phyloP scores from a whole-genome alignment of 2,329 filamentous ascomycete species.

The Dothidotthia symphoricarpi region DNA sequence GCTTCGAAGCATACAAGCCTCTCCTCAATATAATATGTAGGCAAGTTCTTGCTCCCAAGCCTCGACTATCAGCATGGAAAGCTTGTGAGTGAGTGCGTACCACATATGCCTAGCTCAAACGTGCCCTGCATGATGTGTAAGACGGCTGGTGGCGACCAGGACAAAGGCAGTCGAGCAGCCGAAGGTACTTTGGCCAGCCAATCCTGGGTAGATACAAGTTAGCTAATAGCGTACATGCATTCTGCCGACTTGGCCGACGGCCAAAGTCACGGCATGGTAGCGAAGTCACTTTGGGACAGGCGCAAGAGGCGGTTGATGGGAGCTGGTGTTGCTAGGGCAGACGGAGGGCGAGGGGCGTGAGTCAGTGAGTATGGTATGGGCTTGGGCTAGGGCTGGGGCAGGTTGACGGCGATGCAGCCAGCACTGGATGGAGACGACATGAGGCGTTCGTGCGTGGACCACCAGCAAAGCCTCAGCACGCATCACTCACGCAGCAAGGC shows the following conservation, averaged over 20 bases:
- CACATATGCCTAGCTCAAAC: background rate
- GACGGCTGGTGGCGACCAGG: constrained; percentile 20
- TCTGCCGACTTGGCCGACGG: constrained; percentile 30
- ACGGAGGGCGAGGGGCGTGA: background rate
- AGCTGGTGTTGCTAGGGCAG: constrained; percentile 2
- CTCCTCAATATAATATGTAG: constrained; percentile 7
- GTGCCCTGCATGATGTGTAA: constrained; percentile 2
- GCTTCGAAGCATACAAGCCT: too few relatives aligned
- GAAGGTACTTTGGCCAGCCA: constrained; percentile 24
- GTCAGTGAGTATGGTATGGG: background rate
- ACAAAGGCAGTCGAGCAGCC: constrained; percentile 27
- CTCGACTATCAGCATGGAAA: constrained; percentile 1
- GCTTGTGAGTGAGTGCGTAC: constrained; percentile 1
- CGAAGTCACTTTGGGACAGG: constrained; percentile 3
- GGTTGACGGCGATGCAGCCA: background rate
- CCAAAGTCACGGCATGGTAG: constrained; percentile 6
- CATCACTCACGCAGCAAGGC: too few relatives aligned
- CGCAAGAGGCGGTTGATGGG: constrained; percentile 1
- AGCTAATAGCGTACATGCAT: constrained; percentile 19
- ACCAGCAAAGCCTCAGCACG: too few relatives aligned
- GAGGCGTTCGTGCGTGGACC: too few relatives aligned
- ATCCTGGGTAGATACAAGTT: constrained; percentile 3
- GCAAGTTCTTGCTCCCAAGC: constrained; percentile 10
- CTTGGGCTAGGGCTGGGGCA: background rate
- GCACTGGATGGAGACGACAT: background rate